Evolutionary conservation across 2,329 filamentous ascomycete genomes (phyloP), one percentile per base, ranked within the genome.

Genomic region (Aspergillus sp.): DNA sequence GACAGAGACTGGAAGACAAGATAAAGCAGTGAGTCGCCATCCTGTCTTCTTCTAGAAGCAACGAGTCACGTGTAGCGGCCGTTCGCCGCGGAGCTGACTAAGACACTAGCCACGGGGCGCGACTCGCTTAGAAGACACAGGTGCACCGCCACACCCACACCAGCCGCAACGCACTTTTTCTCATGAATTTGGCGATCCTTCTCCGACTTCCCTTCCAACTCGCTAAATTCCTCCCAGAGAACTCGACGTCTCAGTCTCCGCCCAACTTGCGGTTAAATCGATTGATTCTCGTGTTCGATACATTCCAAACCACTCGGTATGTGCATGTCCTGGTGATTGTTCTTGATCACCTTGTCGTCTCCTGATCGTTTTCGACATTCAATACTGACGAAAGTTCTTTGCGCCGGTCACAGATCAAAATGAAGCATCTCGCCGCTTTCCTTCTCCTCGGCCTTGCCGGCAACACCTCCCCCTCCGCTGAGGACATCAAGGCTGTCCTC

Each of bases 211-310:
- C 57, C 56, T 48, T 47, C 60, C 34, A 42, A 16, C 53, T 64
- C 64, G 62, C 61, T 62, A 68, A 70, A 62, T 55, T 55, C 63
- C 50, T 51, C 54, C 58, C 63, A 60, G 59, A 84, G 89, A 88
- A 96, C 91, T 90, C 84, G 90, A 94, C 91, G 91, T 88, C 84
- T 95, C 93, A 97, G 93, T 97, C 93, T 96, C 93, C 93, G 92
- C 88, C 84, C 87, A 89, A 87, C 77, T 70, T 78, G 89, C 91
- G 93, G 93, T 97, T 96, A 96, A 97, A 96, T 88, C 86, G 93
- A 97, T 97, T 97, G 93, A 91, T 75, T 79, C 78, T 80, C 78
- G 65, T 75, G 77, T 80, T 80, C 77, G 65, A 58, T 60, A 64
- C 57, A 64, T 59, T 56, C 43, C 59, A 58, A 63, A 63, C 57